Base-by-base conservation (phyloP, 1,284 basidiomycete species). In the Vanrija pseudolonga region DNA sequence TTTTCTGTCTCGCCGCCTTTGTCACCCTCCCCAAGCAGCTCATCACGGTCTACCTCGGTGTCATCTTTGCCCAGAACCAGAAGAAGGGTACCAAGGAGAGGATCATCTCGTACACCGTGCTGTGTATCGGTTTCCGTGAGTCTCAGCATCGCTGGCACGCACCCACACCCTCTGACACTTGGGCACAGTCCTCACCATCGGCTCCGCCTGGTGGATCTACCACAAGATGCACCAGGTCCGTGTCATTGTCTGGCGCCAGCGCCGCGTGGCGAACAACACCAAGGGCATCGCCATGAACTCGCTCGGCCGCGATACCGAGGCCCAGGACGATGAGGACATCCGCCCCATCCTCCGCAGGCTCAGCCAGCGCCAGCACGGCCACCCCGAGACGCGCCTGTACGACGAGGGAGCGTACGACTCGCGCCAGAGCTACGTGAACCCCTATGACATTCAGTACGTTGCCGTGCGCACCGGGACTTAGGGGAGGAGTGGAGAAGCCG, bases 131-230 rank as follows among this genome's bases (percentile, higher is more conserved):
- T 0, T 71, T 84, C 47, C 40, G 64, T 65, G 47, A 61, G 62
- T 60, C n/a, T 3, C 6, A 22, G 24, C 41, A 32, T 24, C 8
- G 8, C 17, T 53, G 18, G 44, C 45, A 24, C 43, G 58, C 51
- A 6, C n/a, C n/a, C 44, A 9, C 32, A 6, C 12, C 12, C 17
- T n/a, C n/a, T 15, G 18, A 47, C 36, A 26, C 28, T 3, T 26
- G 3, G 3, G 26, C 11, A 7, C 60, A 66, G 66, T 90, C 22
- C 82, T 95, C 59, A 95, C 92, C 0, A 61, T 89, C 45, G 72
- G 78, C 39, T 88, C 90, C 0, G 86, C 89, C 76, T 92, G 88
- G 85, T 95, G 88, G 71, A 88, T 95, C 64, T 84, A 84, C 64
- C 78, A 73, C 50, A 74, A 85, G 73, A 90, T 95, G 84, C 83